These are phyloP conservation scores for Wallacemonas sp. DNA, from an alignment of 208 protist genomes.

Conservation along the genomic window DNA sequence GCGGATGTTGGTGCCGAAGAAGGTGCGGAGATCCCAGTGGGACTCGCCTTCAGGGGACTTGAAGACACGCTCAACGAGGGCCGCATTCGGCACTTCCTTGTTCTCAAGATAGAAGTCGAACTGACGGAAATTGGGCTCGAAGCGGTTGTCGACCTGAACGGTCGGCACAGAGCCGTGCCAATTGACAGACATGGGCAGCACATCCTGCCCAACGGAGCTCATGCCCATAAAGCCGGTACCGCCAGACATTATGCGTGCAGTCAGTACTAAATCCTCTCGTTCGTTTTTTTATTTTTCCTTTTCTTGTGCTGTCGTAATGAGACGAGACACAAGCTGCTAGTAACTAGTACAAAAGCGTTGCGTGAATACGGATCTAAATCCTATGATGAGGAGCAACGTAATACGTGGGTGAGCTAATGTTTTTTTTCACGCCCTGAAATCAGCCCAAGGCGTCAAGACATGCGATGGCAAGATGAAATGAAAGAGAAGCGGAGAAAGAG, in stretches of 20 bases:
- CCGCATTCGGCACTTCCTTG: conserved; percentile 63
- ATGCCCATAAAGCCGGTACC: conserved; percentile 23
- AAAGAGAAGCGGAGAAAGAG: too few relatives aligned
- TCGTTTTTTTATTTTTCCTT: too few relatives aligned
- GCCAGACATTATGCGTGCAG: conserved; percentile 32
- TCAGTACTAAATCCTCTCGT: too few relatives aligned
- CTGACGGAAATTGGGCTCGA: conserved; percentile 86
- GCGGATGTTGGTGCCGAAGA: conserved; percentile 68
- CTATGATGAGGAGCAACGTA: too few relatives aligned
- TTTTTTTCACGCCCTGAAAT: too few relatives aligned
- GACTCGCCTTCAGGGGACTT: conserved; percentile 72
- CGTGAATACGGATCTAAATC: too few relatives aligned
- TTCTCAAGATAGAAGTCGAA: conserved; percentile 87
- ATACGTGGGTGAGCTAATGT: too few relatives aligned
- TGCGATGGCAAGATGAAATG: too few relatives aligned
- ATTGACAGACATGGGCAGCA: conserved; percentile 70
- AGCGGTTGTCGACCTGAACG: conserved; percentile 59
- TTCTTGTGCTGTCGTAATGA: too few relatives aligned
- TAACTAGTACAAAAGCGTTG: too few relatives aligned
- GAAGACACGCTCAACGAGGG: conserved; percentile 71
- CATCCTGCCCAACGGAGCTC: conserved; percentile 34
- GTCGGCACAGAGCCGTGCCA: conserved; percentile 82
- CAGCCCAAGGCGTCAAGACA: too few relatives aligned
- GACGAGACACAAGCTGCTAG: too few relatives aligned
- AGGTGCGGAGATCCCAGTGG: conserved; percentile 68